Evolutionary conservation across 2,329 filamentous ascomycete species (phyloP).

Genomic region (Lachnellula arida): DNA sequence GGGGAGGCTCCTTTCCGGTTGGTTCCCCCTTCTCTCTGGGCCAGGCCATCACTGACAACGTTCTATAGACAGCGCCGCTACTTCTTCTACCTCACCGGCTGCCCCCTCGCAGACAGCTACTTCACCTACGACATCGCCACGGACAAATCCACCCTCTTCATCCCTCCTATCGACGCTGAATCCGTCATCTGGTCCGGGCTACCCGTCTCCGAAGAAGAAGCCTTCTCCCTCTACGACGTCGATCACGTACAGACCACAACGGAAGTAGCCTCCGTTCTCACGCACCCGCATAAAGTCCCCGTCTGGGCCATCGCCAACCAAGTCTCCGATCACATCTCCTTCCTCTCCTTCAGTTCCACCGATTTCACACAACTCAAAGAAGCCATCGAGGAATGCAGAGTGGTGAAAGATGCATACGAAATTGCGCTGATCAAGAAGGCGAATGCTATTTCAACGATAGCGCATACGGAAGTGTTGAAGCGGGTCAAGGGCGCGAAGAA

Average conservation of each 20-base stretch:
- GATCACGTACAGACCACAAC: conserved; percentile 70
- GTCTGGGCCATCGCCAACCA: conserved; percentile 77
- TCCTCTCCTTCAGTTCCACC: conserved; percentile 63
- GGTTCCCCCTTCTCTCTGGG: neutral
- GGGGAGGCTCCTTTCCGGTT: conserved; percentile 74
- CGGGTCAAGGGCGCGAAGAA: conserved; percentile 61
- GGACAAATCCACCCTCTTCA: conserved; percentile 76
- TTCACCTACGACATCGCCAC: conserved; percentile 74
- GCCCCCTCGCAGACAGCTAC: conserved; percentile 71
- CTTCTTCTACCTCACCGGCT: conserved; percentile 95
- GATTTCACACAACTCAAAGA: conserved; percentile 51
- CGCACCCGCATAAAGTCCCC: conserved; percentile 36
- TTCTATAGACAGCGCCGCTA: conserved; percentile 70
- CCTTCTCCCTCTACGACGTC: conserved; percentile 71
- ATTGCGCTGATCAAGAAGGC: conserved; percentile 68
- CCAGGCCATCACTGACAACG: conserved; percentile 3
- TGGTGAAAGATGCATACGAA: conserved; percentile 71
- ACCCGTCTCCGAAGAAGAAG: conserved; percentile 71
- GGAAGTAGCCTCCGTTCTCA: conserved; percentile 66
- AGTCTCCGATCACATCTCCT: conserved; percentile 66
- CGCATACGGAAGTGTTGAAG: conserved; percentile 59
- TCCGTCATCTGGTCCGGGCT: conserved; percentile 92
- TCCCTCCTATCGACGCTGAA: conserved; percentile 83
- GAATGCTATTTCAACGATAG: conserved; percentile 63
- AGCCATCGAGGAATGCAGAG: conserved; percentile 64